phyloP scores from a whole-genome alignment of 129 eudicot genomes.

The Tanacetum coccineum region DNA sequence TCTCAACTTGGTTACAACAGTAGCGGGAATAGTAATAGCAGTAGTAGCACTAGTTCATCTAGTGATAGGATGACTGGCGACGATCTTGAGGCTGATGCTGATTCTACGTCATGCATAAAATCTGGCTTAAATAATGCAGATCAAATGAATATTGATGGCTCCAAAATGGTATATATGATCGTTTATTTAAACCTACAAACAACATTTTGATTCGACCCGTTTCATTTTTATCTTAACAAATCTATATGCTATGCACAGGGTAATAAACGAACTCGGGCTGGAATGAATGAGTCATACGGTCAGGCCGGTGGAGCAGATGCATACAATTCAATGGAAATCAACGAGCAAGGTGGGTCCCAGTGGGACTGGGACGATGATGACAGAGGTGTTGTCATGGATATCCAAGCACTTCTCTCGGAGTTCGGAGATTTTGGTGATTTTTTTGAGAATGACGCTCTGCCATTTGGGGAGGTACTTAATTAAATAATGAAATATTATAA shows the following conservation, averaged over 20 bases:
- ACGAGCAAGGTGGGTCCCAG: slow-evolving; percentile 59
- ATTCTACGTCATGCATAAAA: slow-evolving; percentile 74
- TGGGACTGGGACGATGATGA: slow-evolving; percentile 97
- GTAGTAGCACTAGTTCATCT: slow-evolving; percentile 88
- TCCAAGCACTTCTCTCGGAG: slow-evolving; percentile 89
- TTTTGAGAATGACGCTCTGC: slow-evolving; percentile 81
- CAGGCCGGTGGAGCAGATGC: slow-evolving; percentile 62
- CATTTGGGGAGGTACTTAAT: slow-evolving; percentile 75
- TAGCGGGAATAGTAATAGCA: slow-evolving; percentile 91
- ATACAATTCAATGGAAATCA: slow-evolving; percentile 51
- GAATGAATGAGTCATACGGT: slow-evolving; percentile 64
- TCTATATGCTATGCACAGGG: slow-evolving; percentile 48
- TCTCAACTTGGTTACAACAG: slow-evolving; percentile 57
- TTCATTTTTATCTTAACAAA: not conserved
- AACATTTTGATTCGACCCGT: not conserved
- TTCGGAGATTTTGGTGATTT: slow-evolving; percentile 99
- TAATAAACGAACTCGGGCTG: slow-evolving; percentile 67
- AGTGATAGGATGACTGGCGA: slow-evolving; percentile 64
- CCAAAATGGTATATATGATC: slow-evolving; percentile 49
- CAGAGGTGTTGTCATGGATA: slow-evolving; percentile 80
- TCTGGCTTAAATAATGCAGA: slow-evolving; percentile 78
- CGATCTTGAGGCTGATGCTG: slow-evolving; percentile 98
- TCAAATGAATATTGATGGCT: slow-evolving; percentile 54
- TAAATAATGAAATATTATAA: slow-evolving; percentile 1
- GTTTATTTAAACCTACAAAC: not conserved